These are phyloP conservation scores for Erythrobasidium yunnanense DNA, from an alignment of 768 basidiomycete genomes.

Conservation along the genomic window DNA sequence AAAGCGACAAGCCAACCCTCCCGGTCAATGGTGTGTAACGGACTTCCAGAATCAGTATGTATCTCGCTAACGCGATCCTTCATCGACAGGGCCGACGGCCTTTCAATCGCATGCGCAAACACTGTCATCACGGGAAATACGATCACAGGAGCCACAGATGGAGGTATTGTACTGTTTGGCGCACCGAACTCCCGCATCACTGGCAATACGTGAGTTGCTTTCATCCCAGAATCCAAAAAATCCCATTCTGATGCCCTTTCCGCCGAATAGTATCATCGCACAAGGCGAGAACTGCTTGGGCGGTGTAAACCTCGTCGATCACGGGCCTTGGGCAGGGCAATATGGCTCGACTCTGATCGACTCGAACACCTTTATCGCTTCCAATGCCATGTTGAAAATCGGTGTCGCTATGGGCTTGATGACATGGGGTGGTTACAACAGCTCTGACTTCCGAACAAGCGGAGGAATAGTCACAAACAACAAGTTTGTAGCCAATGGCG, in stretches of 20 bases:
- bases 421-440: slow-evolving; percentile 33
- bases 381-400: slow-evolving; percentile 36
- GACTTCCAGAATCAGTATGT: too few relatives aligned
- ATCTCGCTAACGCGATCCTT: not conserved
- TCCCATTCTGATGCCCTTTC: not conserved
- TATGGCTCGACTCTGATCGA: slow-evolving; percentile 34
- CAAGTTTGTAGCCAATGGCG: slow-evolving; percentile 30
- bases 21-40: slow-evolving; percentile 19
- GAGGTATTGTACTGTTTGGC: slow-evolving; percentile 39
- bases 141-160: slow-evolving; percentile 38
- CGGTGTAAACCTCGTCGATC: slow-evolving; percentile 37
- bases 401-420: slow-evolving; percentile 37
- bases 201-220: slow-evolving; percentile 34
- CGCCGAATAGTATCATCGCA: not conserved
- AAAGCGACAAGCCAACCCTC: slow-evolving; percentile 13
- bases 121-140: slow-evolving; percentile 36
- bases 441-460: slow-evolving; percentile 8
- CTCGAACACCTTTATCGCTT: slow-evolving; percentile 34
- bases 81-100: slow-evolving; percentile 37
- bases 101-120: slow-evolving; percentile 35
- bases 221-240: not conserved
- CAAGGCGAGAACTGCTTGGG: slow-evolving; percentile 12
- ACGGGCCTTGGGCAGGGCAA: slow-evolving; percentile 28
- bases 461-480: slow-evolving; percentile 36
- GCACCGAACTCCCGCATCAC: slow-evolving; percentile 29